phyloP scores from a whole-genome alignment of 495 filamentous ascomycete species.

The Neurospora sp. region DNA sequence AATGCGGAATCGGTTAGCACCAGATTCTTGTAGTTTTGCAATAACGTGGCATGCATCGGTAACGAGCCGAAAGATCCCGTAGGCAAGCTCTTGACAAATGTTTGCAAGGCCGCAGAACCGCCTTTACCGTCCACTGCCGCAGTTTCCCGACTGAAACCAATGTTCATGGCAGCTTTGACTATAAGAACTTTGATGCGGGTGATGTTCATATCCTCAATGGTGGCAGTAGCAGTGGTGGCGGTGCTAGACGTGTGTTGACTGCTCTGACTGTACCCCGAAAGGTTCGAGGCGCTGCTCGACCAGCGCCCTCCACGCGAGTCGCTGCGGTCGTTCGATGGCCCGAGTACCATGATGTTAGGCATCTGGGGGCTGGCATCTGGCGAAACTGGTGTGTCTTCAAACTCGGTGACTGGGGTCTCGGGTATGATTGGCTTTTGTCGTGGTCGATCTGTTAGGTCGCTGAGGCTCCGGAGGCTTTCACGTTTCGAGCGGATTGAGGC shows the following conservation, averaged over 20 bases:
- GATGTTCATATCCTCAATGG: slow-evolving; percentile 60
- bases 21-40: slow-evolving; percentile 68
- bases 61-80: slow-evolving; percentile 65
- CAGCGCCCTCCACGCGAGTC: slow-evolving; percentile 43
- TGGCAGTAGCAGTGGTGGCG: slow-evolving; percentile 52
- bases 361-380: slow-evolving; percentile 62
- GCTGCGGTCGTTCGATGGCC: slow-evolving; percentile 42
- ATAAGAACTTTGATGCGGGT: slow-evolving; percentile 64
- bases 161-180: slow-evolving; percentile 70
- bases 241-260: slow-evolving; percentile 64
- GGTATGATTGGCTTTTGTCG: slow-evolving; percentile 37
- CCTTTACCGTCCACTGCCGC: slow-evolving; percentile 21
- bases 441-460: slow-evolving; percentile 16
- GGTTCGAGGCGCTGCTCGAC: slow-evolving; percentile 64
- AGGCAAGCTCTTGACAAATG: slow-evolving; percentile 66
- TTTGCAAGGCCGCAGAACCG: slow-evolving; percentile 42
- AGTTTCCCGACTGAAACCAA: slow-evolving; percentile 52
- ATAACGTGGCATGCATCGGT: slow-evolving; percentile 55
- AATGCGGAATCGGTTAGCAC: slow-evolving; percentile 62
- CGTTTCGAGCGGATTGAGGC: slow-evolving; percentile 36
- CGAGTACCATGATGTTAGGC: slow-evolving; percentile 79
- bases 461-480: slow-evolving; percentile 31
- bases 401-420: slow-evolving; percentile 87
- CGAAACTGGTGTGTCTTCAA: slow-evolving; percentile 76
- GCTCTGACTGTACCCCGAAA: slow-evolving; percentile 63